Percentiles rank a stretch among this genome's conserved stretches.
Evolutionary conservation across 768 basidiomycete genomes (phyloP).

Genomic region (Trametes cingulata): DNA sequence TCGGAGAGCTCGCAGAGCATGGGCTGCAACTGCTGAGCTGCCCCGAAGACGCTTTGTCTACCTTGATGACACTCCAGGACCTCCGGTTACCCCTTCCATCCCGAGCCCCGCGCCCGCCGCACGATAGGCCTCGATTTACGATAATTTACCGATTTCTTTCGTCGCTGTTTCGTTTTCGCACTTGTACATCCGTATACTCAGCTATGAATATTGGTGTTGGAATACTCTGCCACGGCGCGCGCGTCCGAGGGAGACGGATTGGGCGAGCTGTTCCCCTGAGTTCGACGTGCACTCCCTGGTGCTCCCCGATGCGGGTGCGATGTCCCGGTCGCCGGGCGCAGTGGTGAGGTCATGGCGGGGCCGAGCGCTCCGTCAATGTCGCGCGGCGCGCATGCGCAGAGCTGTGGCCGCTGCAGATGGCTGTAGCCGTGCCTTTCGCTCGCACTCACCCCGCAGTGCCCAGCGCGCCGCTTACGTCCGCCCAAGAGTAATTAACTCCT

Average conservation of each 20-base stretch:
- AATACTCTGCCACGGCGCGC: neutral
- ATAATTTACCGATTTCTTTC: constrained; percentile 22
- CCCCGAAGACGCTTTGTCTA: neutral
- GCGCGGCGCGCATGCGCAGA: neutral
- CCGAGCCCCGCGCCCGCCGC: constrained; percentile 10
- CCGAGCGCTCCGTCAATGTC: constrained; percentile 12
- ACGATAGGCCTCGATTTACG: constrained; percentile 16
- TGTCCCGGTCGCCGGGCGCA: neutral
- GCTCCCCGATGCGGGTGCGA: neutral
- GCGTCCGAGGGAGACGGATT: neutral
- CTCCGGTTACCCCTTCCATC: constrained; percentile 26
- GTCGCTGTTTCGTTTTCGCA: constrained; percentile 19
- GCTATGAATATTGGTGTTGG: constrained; percentile 25
- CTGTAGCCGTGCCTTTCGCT: neutral
- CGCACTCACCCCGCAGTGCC: neutral
- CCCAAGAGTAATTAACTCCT: constrained; percentile 1
- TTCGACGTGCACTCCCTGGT: no score
- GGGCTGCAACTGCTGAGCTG: constrained; percentile 81
- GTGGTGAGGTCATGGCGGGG: constrained; percentile 10
- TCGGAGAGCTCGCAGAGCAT: constrained; percentile 89
- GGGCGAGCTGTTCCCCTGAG: neutral
- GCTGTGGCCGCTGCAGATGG: neutral
- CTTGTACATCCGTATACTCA: constrained; percentile 25
- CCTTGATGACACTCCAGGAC: constrained; percentile 18
- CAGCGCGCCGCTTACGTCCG: constrained; percentile 1